These are phyloP conservation scores for Takakia lepidozioides DNA, from an alignment of 225 moss, liverwort and hornwort genomes.

Conservation along the genomic window DNA sequence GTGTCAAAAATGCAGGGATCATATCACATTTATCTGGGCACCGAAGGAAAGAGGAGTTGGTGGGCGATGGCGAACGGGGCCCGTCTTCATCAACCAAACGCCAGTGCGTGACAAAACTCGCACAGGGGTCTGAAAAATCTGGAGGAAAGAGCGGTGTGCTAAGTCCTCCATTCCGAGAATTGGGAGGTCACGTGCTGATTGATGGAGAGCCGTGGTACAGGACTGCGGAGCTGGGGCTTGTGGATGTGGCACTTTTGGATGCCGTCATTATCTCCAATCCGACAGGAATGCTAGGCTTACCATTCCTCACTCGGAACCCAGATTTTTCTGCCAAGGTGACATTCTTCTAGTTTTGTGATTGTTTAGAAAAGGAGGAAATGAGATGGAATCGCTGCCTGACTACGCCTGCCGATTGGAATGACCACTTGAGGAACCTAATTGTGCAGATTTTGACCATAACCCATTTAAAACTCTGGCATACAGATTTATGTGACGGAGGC, in stretches of 20 bases:
- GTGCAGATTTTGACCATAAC: too few relatives aligned
- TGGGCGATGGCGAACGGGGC: conserved; percentile 3
- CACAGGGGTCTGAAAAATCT: conserved; percentile 2
- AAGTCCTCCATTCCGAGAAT: conserved; percentile 22
- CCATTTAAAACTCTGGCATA: too few relatives aligned
- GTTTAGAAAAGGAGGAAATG: too few relatives aligned
- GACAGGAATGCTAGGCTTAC: conserved; percentile 84
- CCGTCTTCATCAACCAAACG: conserved; percentile 16
- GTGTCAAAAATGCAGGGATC: too few relatives aligned
- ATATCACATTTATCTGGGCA: too few relatives aligned
- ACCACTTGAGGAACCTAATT: too few relatives aligned
- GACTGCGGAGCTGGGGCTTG: conserved; percentile 52
- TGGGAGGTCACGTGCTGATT: conserved; percentile 35
- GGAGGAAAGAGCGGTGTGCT: conserved; percentile 1
- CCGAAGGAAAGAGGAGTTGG: conserved; percentile 5
- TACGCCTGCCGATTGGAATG: too few relatives aligned
- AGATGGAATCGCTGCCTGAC: too few relatives aligned
- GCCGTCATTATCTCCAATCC: conserved; percentile 83
- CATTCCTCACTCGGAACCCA: conserved; percentile 67
- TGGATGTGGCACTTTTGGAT: conserved; percentile 68
- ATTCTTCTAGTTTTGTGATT: too few relatives aligned
- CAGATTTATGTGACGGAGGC: conserved; percentile 90
- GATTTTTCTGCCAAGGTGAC: conserved; percentile 77
- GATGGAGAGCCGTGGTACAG: conserved; percentile 84
- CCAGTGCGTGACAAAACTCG: conserved; percentile 9